Base-by-base conservation (phyloP, 345 rosid genomes). In the Aurinia saxatilis region DNA sequence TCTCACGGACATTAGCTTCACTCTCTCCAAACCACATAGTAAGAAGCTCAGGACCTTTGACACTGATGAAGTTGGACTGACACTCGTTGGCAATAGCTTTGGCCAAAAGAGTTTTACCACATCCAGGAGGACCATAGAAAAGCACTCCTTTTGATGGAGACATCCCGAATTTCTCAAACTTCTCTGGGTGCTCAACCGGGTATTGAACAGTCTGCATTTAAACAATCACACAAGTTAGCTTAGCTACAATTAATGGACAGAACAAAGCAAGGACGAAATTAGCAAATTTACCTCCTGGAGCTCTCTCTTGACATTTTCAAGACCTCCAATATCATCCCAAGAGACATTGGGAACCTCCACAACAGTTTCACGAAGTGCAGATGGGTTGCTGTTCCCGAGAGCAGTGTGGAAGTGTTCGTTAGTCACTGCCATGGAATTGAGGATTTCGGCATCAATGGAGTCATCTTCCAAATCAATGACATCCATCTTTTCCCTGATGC, bases 131-230 rank as follows among this genome's bases (percentile, higher is more conserved):
- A 12, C 98, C 98, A 49, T 89, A 92, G 82, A 92, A 89, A 13
- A 92, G 87, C 27, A 92, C 98, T 49, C 98, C 98, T 78, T 89
- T 92, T 4, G 98, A 92, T 5, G 96, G 98, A 50, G 96, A 88
- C 98, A 91, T 91, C 47, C 96, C 98, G n/a, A 90, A 90, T 75
- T 90, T 90, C 80, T 90, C 97, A 49, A 90, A 87, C 63, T 88
- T 91, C 82, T 91, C 96, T 38, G 98, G 98, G 77, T 91, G 98
- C 82, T 91, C 96, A 57, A 91, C 98, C 4, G 98, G 98, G 77
- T 91, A 91, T 76, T 91, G 98, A 59, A 92, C 98, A 71, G 98
- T 92, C 98, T n/a, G n/a, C n/a, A n/a, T n/a, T n/a, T n/a, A n/a
- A n/a, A n/a, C n/a, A n/a, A n/a, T n/a, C n/a, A n/a, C n/a, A n/a